Conservation (phyloP, 441 rosid genomes). For the Capsella rubella region DNA sequence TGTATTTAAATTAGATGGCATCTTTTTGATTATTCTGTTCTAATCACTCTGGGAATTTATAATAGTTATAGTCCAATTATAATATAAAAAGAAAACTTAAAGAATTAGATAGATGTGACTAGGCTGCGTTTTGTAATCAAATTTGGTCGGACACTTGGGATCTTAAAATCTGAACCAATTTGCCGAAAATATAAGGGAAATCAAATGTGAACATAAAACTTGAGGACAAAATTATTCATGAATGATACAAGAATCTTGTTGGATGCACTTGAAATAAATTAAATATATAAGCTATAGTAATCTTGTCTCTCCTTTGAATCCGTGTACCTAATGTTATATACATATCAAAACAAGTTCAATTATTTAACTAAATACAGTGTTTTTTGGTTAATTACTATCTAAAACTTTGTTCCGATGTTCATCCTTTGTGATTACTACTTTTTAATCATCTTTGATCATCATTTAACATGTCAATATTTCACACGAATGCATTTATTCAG, state of each 20-base stretch:
- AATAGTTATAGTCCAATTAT: conserved; percentile 18
- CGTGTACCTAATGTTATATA: conserved; percentile 26
- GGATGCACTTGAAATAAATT: conserved; percentile 23
- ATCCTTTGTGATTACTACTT: neutral
- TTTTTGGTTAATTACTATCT: conserved; percentile 15
- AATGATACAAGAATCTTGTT: conserved; percentile 35
- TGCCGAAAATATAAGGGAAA: conserved; percentile 11
- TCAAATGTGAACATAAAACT: conserved; percentile 37
- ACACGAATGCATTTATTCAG: conserved; percentile 9
- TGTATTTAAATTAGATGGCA: conserved; percentile 18
- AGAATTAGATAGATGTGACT: conserved; percentile 37
- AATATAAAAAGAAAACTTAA: neutral
- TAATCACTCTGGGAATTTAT: conserved; percentile 25
- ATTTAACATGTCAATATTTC: neutral
- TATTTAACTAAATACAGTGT: no score
- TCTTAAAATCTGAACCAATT: conserved; percentile 17
- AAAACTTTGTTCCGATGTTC: neutral
- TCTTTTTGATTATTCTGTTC: conserved; percentile 32
- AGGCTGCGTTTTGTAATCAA: conserved; percentile 32
- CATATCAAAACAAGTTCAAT: no score
- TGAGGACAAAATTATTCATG: conserved; percentile 25
- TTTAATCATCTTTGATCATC: neutral
- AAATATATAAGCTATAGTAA: conserved; percentile 14
- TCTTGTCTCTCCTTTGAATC: conserved; percentile 30
- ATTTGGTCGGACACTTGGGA: conserved; percentile 32